Evolutionary conservation across 805 yeast genomes (phyloP).

Genomic region (Wickerhamomyces alni): DNA sequence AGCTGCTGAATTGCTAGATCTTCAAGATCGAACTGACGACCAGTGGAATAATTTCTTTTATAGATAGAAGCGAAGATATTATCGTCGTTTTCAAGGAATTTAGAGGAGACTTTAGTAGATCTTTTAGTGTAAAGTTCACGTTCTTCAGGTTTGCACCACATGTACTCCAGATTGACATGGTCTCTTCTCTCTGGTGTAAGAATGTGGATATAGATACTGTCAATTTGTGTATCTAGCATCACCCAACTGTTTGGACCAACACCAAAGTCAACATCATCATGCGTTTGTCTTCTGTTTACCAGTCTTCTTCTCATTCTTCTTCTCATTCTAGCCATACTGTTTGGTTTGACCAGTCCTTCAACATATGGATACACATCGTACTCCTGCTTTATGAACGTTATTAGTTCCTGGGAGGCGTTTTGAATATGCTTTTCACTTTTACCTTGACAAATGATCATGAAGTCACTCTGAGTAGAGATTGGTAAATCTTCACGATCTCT

Average conservation of each 20-base stretch:
- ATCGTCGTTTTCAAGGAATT: constrained; percentile 21
- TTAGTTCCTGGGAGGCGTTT: constrained; percentile 59
- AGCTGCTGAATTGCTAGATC: constrained; percentile 10
- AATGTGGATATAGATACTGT: constrained; percentile 64
- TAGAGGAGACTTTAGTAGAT: not conserved
- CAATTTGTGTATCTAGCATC: constrained; percentile 61
- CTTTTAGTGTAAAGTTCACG: constrained; percentile 10
- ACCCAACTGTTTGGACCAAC: constrained; percentile 69
- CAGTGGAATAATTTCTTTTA: constrained; percentile 34
- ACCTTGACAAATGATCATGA: constrained; percentile 67
- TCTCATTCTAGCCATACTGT: constrained; percentile 43
- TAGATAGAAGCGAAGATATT: constrained; percentile 39
- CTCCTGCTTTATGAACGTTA: constrained; percentile 50
- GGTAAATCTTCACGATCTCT: constrained; percentile 33
- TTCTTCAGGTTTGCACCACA: constrained; percentile 45
- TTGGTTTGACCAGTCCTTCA: constrained; percentile 68
- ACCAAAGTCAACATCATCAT: constrained; percentile 53
- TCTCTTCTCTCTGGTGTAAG: constrained; percentile 64
- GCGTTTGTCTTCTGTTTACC: constrained; percentile 43
- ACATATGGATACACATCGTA: constrained; percentile 40
- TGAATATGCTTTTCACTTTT: constrained; percentile 70
- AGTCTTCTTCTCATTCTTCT: constrained; percentile 48
- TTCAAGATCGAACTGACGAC: constrained; percentile 4
- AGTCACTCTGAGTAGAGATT: constrained; percentile 35
- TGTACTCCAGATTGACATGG: constrained; percentile 62